Percentiles rank a stretch among this genome's conserved stretches.
These are phyloP conservation scores for Chiua virens DNA, from an alignment of 768 basidiomycete species.

Conservation along the genomic window DNA sequence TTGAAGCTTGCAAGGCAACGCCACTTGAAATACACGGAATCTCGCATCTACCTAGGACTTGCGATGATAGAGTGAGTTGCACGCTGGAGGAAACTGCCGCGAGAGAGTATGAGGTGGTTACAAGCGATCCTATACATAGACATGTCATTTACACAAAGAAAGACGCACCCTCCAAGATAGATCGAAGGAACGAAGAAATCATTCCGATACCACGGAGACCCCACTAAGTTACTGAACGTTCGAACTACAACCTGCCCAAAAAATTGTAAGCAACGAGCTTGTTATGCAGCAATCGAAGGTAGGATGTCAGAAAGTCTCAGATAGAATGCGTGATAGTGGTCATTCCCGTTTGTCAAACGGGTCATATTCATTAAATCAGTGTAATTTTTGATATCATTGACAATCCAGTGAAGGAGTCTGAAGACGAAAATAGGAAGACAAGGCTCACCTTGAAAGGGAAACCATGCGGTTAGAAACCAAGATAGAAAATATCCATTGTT, in stretches of 20 bases:
- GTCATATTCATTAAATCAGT: constrained; percentile 18
- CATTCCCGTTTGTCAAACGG: constrained; percentile 5
- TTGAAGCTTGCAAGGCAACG: too few relatives aligned
- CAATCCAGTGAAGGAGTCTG: neutral
- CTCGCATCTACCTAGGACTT: too few relatives aligned
- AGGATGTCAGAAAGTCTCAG: neutral
- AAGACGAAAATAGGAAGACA: neutral
- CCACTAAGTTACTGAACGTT: too few relatives aligned
- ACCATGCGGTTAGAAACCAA: too few relatives aligned
- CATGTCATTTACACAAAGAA: neutral
- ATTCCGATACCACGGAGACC: neutral
- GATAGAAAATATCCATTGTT: too few relatives aligned
- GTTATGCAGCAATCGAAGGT: neutral
- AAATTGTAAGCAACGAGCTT: neutral
- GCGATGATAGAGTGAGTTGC: too few relatives aligned
- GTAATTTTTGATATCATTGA: constrained; percentile 6
- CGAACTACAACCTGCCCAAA: too few relatives aligned
- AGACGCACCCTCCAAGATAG: too few relatives aligned
- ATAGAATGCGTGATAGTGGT: neutral
- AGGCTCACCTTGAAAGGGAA: neutral
- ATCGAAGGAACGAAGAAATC: neutral
- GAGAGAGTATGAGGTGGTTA: neutral
- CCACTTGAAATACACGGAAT: too few relatives aligned
- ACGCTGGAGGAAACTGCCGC: too few relatives aligned
- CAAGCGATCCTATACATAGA: neutral